Base-by-base conservation (phyloP, 305 asterid genomes). In the Fraxinus greggii region DNA sequence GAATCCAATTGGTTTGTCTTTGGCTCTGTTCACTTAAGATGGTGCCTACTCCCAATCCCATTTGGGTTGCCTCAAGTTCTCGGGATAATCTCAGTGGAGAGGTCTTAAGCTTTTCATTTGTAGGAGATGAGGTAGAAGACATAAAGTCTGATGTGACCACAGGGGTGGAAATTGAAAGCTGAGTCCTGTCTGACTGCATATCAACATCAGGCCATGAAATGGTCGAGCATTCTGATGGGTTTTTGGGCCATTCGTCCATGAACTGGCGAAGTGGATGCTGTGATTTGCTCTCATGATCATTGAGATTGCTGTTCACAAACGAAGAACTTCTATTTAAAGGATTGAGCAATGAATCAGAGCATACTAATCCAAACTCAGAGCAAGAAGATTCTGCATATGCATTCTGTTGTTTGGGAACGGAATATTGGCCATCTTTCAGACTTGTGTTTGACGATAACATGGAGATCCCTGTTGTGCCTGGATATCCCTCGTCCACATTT, bases 121-220 rank as follows among this genome's bases (percentile, higher is more conserved):
- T 81, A 12, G 93, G 91, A 32, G 97, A 89, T 4, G 92, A 87
- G 54, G 93, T 88, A 8, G 93, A 86, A 5, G 97, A 88, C 94
- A 88, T 85, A 89, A 91, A 92, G 80, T 92, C 93, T 0, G 97
- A 87, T 33, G 91, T 75, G 28, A 77, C 83, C 74, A 83, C 35
- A 0, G 97, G 93, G 77, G 90, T 96, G 10, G 99, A 93, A 81
- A 95, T 95, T 2, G 99, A 94, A 78, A 94, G 97, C 31, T 91
- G 95, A 12, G 98, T 92, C 56, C 89, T 85, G 69, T 92, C 94
- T 1, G 88, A 81, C 21, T 86, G 92, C 54, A 81, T 59, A 48
- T 86, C 92, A 23, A 85, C 79, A 12, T 87, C 88, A 2, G 88
- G 88, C 92, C 93, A 90, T 42, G 90, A 86, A 85, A 85, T 59